These are phyloP conservation scores for Leccinum incarnatum DNA, from an alignment of 768 basidiomycete genomes.

Conservation along the genomic window DNA sequence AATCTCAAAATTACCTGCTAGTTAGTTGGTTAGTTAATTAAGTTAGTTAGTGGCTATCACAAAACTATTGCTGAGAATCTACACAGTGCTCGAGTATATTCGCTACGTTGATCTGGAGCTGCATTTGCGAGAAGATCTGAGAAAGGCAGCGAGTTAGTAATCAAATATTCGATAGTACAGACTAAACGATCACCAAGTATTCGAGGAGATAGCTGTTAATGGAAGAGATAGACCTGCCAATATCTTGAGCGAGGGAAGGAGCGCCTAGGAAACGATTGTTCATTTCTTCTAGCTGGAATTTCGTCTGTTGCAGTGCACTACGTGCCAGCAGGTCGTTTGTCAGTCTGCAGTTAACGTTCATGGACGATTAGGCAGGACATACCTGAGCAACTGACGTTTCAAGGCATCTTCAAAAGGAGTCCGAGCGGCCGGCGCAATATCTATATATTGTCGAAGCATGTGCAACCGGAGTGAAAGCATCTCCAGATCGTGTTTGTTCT, in stretches of 20 bases:
- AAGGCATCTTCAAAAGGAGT: not conserved
- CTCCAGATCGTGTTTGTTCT: conserved; percentile 8
- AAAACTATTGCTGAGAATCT: too few species aligned
- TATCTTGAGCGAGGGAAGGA: conserved; percentile 3
- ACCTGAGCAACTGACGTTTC: conserved; percentile 1
- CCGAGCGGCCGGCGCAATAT: not conserved
- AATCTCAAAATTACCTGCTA: too few species aligned
- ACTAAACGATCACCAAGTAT: not conserved
- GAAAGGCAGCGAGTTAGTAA: not conserved
- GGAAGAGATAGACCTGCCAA: not conserved
- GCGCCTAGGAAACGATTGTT: not conserved
- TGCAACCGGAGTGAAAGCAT: not conserved
- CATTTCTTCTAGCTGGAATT: not conserved
- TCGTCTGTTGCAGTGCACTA: not conserved
- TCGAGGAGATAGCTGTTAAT: not conserved
- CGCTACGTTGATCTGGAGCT: not conserved
- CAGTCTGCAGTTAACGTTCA: too few species aligned
- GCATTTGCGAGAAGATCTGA: not conserved
- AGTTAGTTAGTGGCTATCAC: too few species aligned
- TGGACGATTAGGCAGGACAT: not conserved
- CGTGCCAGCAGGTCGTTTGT: not conserved
- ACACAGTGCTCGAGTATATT: not conserved
- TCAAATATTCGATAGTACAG: not conserved
- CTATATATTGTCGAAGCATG: not conserved
- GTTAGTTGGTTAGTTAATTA: too few species aligned